Conservation (phyloP, 257 asterid species). For the Scutellaria minor region DNA sequence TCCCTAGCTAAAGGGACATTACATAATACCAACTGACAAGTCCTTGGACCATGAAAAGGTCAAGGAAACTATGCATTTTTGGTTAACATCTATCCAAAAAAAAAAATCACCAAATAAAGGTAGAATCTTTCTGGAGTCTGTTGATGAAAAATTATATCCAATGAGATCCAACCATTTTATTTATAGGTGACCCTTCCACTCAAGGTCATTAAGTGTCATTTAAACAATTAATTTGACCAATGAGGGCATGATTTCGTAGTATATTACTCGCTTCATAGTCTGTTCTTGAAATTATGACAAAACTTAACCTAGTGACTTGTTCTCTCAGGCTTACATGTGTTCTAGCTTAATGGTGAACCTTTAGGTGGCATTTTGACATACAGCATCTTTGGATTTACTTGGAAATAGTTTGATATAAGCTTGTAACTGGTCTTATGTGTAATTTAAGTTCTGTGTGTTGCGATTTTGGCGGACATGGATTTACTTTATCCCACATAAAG, state of each 20-base stretch:
- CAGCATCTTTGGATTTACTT: neutral
- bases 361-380: slow-evolving; percentile 8
- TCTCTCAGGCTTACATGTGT: slow-evolving; percentile 1
- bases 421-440: neutral
- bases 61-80: slow-evolving; percentile 27
- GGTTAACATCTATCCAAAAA: slow-evolving; percentile 6
- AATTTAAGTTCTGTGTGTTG: slow-evolving; percentile 4
- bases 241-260: neutral
- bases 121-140: too few species aligned
- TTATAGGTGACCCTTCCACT: neutral
- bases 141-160: too few species aligned
- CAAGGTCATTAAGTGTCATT: neutral
- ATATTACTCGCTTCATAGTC: neutral
- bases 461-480: neutral
- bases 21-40: neutral
- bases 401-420: neutral
- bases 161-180: too few species aligned
- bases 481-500: too few species aligned
- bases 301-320: slow-evolving; percentile 12
- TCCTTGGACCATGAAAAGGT: slow-evolving; percentile 24
- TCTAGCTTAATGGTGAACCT: neutral
- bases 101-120: too few species aligned
- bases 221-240: neutral
- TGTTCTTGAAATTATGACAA: neutral
- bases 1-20: slow-evolving; percentile 4